These are phyloP conservation scores for Ascochyta koolunga DNA, from an alignment of 2,329 filamentous ascomycete species.

Conservation along the genomic window DNA sequence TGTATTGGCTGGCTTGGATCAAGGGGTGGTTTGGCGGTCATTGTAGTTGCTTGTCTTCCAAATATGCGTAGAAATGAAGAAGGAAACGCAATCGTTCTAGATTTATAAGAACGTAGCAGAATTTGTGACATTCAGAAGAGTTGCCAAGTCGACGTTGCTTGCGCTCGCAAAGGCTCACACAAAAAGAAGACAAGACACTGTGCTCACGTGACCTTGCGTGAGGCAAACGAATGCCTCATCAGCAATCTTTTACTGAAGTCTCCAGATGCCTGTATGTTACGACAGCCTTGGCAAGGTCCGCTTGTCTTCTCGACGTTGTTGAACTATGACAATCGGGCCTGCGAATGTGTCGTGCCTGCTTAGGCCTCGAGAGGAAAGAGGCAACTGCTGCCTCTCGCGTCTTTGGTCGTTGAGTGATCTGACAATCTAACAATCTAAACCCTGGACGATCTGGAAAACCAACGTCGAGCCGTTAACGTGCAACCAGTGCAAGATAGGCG, in stretches of 20 bases:
- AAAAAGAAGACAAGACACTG: neutral
- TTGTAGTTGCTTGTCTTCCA: constrained; percentile 5
- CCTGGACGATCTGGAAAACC: neutral
- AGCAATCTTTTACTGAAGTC: neutral
- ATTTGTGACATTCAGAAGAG: neutral
- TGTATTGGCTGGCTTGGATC: constrained; percentile 30
- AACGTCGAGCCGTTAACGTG: neutral
- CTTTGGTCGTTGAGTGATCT: neutral
- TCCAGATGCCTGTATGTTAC: neutral
- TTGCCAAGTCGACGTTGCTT: neutral
- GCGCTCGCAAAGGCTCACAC: neutral
- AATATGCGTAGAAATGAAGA: neutral
- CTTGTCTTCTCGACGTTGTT: neutral
- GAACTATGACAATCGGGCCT: neutral
- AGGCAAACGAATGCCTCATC: neutral
- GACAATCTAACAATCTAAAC: no score
- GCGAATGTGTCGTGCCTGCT: neutral
- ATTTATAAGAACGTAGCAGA: neutral
- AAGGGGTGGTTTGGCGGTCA: constrained; percentile 14
- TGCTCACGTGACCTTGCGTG: neutral
- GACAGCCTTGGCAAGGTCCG: neutral
- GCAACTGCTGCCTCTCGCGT: neutral
- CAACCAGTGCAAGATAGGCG: constrained; percentile 7
- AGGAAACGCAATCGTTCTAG: neutral
- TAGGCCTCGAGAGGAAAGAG: neutral